Evolutionary conservation across 116 monocot genomes (phyloP).

Genomic region (Thalassia testudinum): DNA sequence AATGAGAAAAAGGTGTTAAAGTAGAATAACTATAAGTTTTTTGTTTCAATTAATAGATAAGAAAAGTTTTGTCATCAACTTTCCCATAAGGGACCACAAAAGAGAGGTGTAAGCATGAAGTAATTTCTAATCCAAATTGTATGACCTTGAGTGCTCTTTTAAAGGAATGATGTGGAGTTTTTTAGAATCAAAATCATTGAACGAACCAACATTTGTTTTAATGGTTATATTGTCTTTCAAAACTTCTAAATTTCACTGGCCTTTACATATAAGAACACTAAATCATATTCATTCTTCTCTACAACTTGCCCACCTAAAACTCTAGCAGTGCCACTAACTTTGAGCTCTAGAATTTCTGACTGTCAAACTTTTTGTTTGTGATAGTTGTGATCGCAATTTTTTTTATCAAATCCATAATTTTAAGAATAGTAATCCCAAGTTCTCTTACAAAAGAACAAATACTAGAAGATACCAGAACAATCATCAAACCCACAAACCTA

Average conservation of each 20-base stretch:
- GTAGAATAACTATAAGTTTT: slow-evolving; percentile 12
- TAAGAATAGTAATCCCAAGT: slow-evolving; percentile 47
- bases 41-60: too few relatives aligned
- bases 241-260: slow-evolving; percentile 19
- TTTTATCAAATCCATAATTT: slow-evolving; percentile 20
- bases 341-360: slow-evolving; percentile 6
- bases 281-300: slow-evolving; percentile 63
- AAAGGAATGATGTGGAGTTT: slow-evolving; percentile 40
- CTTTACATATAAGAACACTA: slow-evolving; percentile 56
- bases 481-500: slow-evolving; percentile 88
- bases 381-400: slow-evolving; percentile 5
- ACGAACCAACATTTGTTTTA: slow-evolving; percentile 28
- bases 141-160: too few relatives aligned
- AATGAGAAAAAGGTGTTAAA: too few relatives aligned
- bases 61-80: slow-evolving; percentile 18
- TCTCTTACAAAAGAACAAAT: slow-evolving; percentile 42
- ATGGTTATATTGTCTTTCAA: slow-evolving; percentile 22
- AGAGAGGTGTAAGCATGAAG: slow-evolving; percentile 66
- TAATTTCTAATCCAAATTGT: slow-evolving; percentile 32
- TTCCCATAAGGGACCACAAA: slow-evolving; percentile 54
- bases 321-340: slow-evolving; percentile 47
- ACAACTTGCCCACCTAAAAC: slow-evolving; percentile 43
- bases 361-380: not conserved
- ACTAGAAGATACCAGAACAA: slow-evolving; percentile 44
- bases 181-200: slow-evolving; percentile 49